Conservation (phyloP, 176 grass and related monocot genomes). For the Zizania latifolia region DNA sequence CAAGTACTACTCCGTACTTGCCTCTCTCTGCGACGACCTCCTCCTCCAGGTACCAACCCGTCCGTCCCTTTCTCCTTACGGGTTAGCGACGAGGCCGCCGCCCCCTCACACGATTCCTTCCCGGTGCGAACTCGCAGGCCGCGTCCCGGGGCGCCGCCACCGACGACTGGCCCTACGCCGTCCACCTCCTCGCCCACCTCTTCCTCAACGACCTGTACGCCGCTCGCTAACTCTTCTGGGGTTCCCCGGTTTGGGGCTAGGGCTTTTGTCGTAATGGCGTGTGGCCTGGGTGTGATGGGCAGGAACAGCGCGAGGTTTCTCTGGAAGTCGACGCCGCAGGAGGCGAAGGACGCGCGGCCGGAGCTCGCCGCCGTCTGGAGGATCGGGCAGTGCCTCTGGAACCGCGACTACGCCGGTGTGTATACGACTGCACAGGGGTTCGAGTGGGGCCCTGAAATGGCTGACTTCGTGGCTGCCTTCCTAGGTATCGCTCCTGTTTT, state of each 20-base stretch:
- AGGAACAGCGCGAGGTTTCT: conserved; percentile 82
- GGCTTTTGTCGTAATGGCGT: background rate
- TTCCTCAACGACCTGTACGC: conserved; percentile 65
- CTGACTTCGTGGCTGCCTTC: conserved; percentile 55
- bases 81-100: background rate
- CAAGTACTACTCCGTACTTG: conserved; percentile 44
- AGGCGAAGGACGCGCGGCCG: conserved; percentile 62
- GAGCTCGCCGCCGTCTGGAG: conserved; percentile 72
- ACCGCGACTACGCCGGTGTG: conserved; percentile 65
- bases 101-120: background rate
- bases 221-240: background rate
- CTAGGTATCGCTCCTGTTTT: conserved; percentile 36
- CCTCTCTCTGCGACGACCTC: conserved; percentile 66
- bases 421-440: conserved; percentile 49
- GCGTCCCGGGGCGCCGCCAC: conserved; percentile 45
- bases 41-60: conserved; percentile 40
- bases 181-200: conserved; percentile 84
- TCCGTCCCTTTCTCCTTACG: background rate
- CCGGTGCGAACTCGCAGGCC: conserved; percentile 26
- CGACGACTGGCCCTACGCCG: conserved; percentile 80
- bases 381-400: conserved; percentile 87
- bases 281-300: conserved; percentile 8
- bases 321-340: conserved; percentile 78
- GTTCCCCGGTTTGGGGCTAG: conserved; percentile 12
- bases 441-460: conserved; percentile 58